Evolutionary conservation across 805 yeast species (phyloP).

Genomic region (Jamesozyma hellenica): DNA sequence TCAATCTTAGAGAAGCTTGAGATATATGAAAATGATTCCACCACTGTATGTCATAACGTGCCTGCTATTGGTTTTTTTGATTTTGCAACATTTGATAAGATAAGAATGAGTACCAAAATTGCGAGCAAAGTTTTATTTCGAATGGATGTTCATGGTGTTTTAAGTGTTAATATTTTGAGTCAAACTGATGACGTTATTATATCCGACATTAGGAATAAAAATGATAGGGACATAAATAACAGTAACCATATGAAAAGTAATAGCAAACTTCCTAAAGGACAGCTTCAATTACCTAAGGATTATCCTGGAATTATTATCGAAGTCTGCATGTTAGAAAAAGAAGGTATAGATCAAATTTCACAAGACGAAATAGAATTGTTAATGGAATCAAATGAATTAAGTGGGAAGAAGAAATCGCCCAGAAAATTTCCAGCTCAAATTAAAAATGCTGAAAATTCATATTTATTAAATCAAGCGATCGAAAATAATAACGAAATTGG

Average conservation of each 20-base stretch:
- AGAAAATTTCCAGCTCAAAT: not conserved
- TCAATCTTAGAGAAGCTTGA: slow-evolving; percentile 52
- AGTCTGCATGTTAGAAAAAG: slow-evolving; percentile 30
- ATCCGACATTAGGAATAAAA: slow-evolving; percentile 10
- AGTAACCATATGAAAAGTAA: not conserved
- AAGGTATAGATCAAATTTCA: slow-evolving; percentile 17
- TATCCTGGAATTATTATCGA: slow-evolving; percentile 36
- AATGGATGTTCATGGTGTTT: slow-evolving; percentile 41
- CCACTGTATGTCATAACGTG: slow-evolving; percentile 15
- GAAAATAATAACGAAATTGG: not conserved
- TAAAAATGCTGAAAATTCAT: not conserved
- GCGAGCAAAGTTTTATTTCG: slow-evolving; percentile 47
- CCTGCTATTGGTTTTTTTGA: slow-evolving; percentile 40
- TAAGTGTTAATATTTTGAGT: slow-evolving; percentile 39
- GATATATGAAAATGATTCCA: slow-evolving; percentile 25
- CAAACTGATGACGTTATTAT: slow-evolving; percentile 24
- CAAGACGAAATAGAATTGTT: slow-evolving; percentile 17
- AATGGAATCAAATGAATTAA: slow-evolving; percentile 16
- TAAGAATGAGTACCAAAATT: slow-evolving; percentile 38
- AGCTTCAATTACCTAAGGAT: slow-evolving; percentile 25
- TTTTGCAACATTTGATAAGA: slow-evolving; percentile 38
- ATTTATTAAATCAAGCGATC: too few relatives aligned
- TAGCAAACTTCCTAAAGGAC: slow-evolving; percentile 1
- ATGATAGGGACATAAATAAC: slow-evolving; percentile 1
- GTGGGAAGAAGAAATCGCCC: slow-evolving; percentile 1